Evolutionary conservation across 306 rosid genomes (phyloP), one percentile per base, ranked within the genome.

Genomic region (Luffa acutangula): DNA sequence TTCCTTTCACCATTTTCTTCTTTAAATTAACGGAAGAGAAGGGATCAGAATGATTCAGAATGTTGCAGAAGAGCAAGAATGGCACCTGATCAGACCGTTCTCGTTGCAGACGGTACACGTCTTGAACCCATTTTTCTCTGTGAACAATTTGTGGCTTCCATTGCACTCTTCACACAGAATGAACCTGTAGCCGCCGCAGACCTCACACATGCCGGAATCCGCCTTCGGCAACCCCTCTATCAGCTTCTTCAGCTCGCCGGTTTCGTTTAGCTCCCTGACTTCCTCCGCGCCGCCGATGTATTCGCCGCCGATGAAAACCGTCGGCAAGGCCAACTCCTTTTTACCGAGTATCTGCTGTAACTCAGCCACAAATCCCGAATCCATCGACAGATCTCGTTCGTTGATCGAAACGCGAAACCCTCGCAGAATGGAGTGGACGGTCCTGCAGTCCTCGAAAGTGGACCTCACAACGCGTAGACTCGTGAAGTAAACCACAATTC

Each of bases 311-410:
- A 95, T 87, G 79, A 95, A 95, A 4, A 95, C 97, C 54, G 91
- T 77, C 15, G 98, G 98, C 51, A 91, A 82, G 2, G 81, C 76
- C 86, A 88, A 49, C 81, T 85, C 63, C 1, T 73, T 82, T 14
- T 80, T 88, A 54, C 93, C 97, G 39, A 86, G 63, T 1, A 91
- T 87, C 65, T 75, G 85, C 82, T 84, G 93, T 63, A 95, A 82
- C 89, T 95, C 97, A 36, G 84, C 21, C 3, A 87, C 81, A 80
- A 92, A 92, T 49, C 83, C 81, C 17, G 91, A 90, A 82, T 92
- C 97, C 98, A 92, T 92, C 11, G 96, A 89, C 75, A 95, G 87
- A 85, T 92, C 97, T 21, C 97, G 97, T 60, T 92, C 97, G 87
- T 95, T 97, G 57, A 95, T 9, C 7, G 83, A 76, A 8, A 91